Base-by-base conservation (phyloP, 1,284 basidiomycete species). In the Tylopilus sp. region DNA sequence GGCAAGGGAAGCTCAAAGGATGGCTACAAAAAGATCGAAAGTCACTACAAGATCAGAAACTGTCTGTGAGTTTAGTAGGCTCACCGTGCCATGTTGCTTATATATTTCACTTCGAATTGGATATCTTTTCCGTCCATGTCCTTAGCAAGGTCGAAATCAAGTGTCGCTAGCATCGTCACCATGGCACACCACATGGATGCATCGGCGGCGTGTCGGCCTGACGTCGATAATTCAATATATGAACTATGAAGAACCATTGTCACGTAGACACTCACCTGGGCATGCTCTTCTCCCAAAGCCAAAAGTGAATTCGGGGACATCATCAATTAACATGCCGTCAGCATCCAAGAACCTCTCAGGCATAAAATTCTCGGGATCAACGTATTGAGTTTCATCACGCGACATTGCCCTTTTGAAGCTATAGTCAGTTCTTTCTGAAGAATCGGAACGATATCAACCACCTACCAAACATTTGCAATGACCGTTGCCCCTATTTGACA, bases 221-320 rank as follows among this genome's bases (percentile, higher is more conserved):
- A 52, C 6, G 39, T 38, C 9, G 12, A n/a, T 56, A 18, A 59
- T n/a, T 22, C 39, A 26, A 15, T 13, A 12, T 22, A 10, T 2
- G 41, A n/a, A 22, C 4, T 16, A 39, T 3, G 33, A 13, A 44
- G 6, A 4, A 29, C 15, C 36, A 24, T 36, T 22, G 22, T 36
- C 19, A 18, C 13, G 36, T 24, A 4, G 26, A 59, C 8, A 16
- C 66, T 59, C 26, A 67, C 74, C 74, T 64, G 72, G 61, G 36
- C 73, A 76, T 29, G 56, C 24, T 56, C 74, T 65, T 19, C 71
- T 69, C 26, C 76, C 74, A 58, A 78, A 78, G 1, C 76, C 74
- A 41, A 75, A 75, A 19, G 22, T 3, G 13, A 69, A 76, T 8
- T 67, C 58, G 22, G 60, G n/a, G 8, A 57, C 33, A 51, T 75